Evolutionary conservation across 108 stramenopile species (phyloP).

Genomic region (Chaetoceros tenuissimus): DNA sequence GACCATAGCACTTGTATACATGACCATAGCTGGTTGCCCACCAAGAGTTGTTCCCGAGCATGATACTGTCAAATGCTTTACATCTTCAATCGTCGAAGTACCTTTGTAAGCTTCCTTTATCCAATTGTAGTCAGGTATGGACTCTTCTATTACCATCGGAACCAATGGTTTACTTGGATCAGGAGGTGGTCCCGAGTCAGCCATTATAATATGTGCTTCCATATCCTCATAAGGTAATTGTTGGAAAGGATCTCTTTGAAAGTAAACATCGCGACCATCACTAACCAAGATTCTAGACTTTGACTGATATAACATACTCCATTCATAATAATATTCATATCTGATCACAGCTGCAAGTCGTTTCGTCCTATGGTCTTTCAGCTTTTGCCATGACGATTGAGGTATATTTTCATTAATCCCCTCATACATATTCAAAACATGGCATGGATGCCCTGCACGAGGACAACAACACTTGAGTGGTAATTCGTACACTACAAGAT

Average conservation of each 20-base stretch:
- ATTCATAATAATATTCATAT: slow-evolving; percentile 28
- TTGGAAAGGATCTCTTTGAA: slow-evolving; percentile 22
- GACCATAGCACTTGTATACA: slow-evolving; percentile 8
- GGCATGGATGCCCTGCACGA: not conserved
- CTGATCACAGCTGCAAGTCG: slow-evolving; percentile 8
- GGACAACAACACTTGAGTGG: not conserved
- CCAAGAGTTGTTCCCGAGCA: slow-evolving; percentile 24
- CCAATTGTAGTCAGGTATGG: not conserved
- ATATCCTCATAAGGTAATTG: not conserved
- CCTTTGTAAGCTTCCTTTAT: not conserved
- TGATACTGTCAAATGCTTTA: slow-evolving; percentile 5
- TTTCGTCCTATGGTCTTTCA: not conserved
- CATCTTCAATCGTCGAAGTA: not conserved
- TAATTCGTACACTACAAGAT: slow-evolving; percentile 5
- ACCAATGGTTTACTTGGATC: slow-evolving; percentile 1
- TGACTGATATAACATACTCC: slow-evolving; percentile 10
- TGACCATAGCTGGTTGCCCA: slow-evolving; percentile 15
- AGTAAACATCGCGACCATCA: slow-evolving; percentile 22
- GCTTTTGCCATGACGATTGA: not conserved
- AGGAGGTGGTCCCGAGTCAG: slow-evolving; percentile 2
- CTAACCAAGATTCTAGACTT: slow-evolving; percentile 3
- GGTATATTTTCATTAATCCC: not conserved
- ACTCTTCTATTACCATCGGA: not conserved
- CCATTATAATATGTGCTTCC: slow-evolving; percentile 5
- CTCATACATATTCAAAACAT: not conserved